Evolutionary conservation across 179 eudicot genomes (phyloP), one percentile per base, ranked within the genome.

Genomic region (Beta lomatogona): DNA sequence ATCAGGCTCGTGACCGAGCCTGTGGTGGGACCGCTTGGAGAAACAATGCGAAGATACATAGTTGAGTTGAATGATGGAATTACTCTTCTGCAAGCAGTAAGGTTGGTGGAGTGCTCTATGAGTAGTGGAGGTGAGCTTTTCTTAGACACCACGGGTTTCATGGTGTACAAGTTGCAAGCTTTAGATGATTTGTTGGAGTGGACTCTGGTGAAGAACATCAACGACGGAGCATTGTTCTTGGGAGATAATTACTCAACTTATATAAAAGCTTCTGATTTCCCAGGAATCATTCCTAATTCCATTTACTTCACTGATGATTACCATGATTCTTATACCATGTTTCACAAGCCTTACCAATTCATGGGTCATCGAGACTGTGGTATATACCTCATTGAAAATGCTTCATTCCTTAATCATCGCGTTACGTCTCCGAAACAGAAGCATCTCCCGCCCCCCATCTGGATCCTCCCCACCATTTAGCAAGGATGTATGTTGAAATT

Each of bases 271-370:
- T 68, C 79, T 9, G 65, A 61, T 15, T 73, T 77, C n/a, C 77
- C 80, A 1, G 54, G 60, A 8, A 46, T 77, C 31, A 21, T 21
- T 41, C 48, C 63, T 0, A 63, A 78, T 25, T 14, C 71, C 45
- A 75, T 78, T 45, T 83, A 80, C 68, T 86, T 73, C 69, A 86
- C 84, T 3, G 83, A 75, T 68, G 84, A 81, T 71, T 75, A 68
- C 53, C 11, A 18, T 52, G 58, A 22, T 57, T 4, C 8, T 69
- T 6, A 6, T 73, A 72, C 74, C 75, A 82, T n/a, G 79, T 46
- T n/a, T 68, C 85, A 12, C 28, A 57, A 50, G 67, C 48, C 64
- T 50, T 53, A 31, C 10, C 66, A 48, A 45, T 18, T 36, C 9
- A 4, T 0, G 7, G 80, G 67, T 19, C 52, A 75, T 13, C 0